Conservation (phyloP, 2,329 filamentous ascomycete genomes). For the Aureobasidium musti region DNA sequence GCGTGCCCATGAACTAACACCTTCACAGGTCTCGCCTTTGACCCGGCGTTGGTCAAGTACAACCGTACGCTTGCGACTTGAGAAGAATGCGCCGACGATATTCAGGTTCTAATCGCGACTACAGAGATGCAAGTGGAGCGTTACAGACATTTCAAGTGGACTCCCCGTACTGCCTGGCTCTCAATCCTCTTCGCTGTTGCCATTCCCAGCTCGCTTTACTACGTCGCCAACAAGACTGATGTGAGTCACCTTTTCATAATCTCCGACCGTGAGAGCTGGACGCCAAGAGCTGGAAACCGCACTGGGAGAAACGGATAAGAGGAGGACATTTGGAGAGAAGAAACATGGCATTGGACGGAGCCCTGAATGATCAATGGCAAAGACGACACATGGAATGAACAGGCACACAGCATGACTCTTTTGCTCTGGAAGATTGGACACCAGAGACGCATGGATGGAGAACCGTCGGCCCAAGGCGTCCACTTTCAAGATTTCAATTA, state of each 20-base stretch:
- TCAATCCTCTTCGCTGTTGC: constrained; percentile 74
- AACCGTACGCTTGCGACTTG: constrained; percentile 49
- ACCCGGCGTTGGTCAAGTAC: constrained; percentile 61
- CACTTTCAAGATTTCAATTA: not conserved
- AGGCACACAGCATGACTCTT: not conserved
- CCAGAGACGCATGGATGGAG: not conserved
- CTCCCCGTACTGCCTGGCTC: constrained; percentile 74
- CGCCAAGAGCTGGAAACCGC: not conserved
- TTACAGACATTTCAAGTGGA: constrained; percentile 96
- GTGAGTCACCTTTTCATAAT: constrained; percentile 61
- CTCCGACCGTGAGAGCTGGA: not conserved
- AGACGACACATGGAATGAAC: not conserved
- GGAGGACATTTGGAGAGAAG: not conserved
- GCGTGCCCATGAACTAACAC: constrained; percentile 31
- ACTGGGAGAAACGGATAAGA: not conserved
- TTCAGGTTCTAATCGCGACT: constrained; percentile 30
- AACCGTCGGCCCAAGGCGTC: not conserved
- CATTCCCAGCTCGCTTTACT: constrained; percentile 70
- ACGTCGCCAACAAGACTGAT: constrained; percentile 76
- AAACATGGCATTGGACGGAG: not conserved
- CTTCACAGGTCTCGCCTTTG: constrained; percentile 51
- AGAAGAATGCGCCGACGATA: not conserved
- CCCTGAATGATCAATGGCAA: not conserved
- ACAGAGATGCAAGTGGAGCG: constrained; percentile 81
- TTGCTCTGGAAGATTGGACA: no score